phyloP scores from a whole-genome alignment of 2,329 filamentous ascomycete genomes.

The Monosporascus sp. region DNA sequence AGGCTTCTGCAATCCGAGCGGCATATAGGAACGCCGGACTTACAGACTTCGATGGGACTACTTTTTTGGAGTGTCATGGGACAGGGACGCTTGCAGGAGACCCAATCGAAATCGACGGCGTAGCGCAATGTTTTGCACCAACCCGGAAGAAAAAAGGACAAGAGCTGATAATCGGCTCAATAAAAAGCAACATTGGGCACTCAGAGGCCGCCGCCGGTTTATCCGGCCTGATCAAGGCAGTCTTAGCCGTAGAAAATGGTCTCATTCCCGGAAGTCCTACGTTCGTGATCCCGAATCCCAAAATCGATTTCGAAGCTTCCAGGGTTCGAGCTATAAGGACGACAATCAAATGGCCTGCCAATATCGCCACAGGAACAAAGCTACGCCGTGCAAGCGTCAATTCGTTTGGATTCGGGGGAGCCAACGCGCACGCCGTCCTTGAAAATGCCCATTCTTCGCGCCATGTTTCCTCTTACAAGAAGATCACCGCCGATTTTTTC shows the following conservation, averaged over 20 bases:
- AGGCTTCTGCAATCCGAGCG: constrained; percentile 26
- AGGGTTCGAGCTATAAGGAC: constrained; percentile 10
- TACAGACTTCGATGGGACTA: constrained; percentile 8
- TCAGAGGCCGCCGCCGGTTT: constrained; percentile 22
- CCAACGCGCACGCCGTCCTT: constrained; percentile 27
- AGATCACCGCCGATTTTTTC: constrained; percentile 1
- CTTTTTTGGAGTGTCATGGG: no score
- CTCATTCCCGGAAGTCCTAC: constrained; percentile 14
- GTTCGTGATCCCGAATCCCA: constrained; percentile 10
- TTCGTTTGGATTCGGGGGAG: constrained; percentile 31
- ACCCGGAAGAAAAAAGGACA: constrained; percentile 2
- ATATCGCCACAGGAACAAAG: constrained; percentile 9
- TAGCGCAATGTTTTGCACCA: constrained; percentile 19
- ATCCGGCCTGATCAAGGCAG: constrained; percentile 21
- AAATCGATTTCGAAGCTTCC: constrained; percentile 11
- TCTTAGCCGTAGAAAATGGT: constrained; percentile 19
- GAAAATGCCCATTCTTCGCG: no score
- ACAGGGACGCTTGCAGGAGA: constrained; percentile 37
- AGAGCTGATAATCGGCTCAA: constrained; percentile 21
- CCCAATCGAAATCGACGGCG: constrained; percentile 29
- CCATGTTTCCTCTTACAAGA: constrained; percentile 1
- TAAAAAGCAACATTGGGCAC: constrained; percentile 31
- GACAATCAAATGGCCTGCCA: constrained; percentile 18
- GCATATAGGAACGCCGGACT: constrained; percentile 27
- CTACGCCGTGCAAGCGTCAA: constrained; percentile 25